phyloP scores from a whole-genome alignment of 2,329 filamentous ascomycete species.

The Akanthomyces dipterigenus region DNA sequence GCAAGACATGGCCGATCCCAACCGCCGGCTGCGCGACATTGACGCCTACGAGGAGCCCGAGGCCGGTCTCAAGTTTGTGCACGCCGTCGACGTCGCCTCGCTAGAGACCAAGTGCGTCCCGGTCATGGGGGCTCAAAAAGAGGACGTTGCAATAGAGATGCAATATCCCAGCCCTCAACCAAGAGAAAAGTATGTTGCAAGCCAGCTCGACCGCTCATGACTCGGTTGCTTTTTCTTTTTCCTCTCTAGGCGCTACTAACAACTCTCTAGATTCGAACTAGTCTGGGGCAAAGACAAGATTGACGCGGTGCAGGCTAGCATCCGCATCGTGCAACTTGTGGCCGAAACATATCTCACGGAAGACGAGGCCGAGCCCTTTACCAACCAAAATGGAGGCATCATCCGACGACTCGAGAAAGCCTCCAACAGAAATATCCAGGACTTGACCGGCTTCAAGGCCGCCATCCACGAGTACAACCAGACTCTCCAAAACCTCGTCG shows the following conservation, averaged over 20 bases:
- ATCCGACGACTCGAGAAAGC: constrained; percentile 72
- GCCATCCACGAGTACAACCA: constrained; percentile 74
- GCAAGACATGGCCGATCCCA: constrained; percentile 38
- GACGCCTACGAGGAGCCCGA: constrained; percentile 38
- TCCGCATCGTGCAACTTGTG: constrained; percentile 61
- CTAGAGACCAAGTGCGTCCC: constrained; percentile 44
- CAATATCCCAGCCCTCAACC: constrained; percentile 75
- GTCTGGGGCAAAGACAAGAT: constrained; percentile 74
- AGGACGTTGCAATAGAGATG: constrained; percentile 58
- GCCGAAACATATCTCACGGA: constrained; percentile 72
- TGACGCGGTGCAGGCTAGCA: constrained; percentile 68
- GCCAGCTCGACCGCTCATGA: not conserved
- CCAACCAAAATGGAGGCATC: constrained; percentile 66
- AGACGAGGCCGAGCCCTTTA: constrained; percentile 59
- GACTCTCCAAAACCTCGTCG: constrained; percentile 56
- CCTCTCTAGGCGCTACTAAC: constrained; percentile 3
- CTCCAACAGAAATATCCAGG: constrained; percentile 57
- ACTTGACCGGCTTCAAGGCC: constrained; percentile 61
- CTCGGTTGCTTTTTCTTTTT: not conserved
- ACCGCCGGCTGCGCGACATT: constrained; percentile 39
- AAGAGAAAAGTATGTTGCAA: constrained; percentile 53
- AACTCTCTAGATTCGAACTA: constrained; percentile 45
- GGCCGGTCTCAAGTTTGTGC: constrained; percentile 43
- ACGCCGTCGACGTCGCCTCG: constrained; percentile 51
- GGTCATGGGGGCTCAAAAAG: constrained; percentile 40